A percentile compares a stretch with the other conserved stretches of the same genome.
These are phyloP conservation scores for Trichoderma atroviride DNA, from an alignment of 2,329 filamentous ascomycete species.

Conservation along the genomic window DNA sequence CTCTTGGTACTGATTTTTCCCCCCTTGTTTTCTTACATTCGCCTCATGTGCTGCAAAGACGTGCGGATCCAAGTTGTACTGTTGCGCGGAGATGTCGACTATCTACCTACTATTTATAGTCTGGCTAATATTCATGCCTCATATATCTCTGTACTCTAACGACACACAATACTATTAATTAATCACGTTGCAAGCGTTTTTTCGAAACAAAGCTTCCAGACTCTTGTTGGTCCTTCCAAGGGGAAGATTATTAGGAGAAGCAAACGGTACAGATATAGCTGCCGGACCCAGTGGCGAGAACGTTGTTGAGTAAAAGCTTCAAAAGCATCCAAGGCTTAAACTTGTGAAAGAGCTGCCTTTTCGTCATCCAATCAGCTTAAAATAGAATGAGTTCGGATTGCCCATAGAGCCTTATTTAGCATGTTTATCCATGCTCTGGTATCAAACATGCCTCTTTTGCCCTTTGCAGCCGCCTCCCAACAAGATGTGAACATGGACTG, in stretches of 20 bases:
- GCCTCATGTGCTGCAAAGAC: background rate
- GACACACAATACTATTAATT: background rate
- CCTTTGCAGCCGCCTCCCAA: too few species aligned
- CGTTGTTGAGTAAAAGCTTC: background rate
- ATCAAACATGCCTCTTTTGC: too few species aligned
- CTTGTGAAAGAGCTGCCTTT: background rate
- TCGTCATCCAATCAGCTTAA: background rate
- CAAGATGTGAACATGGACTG: too few species aligned
- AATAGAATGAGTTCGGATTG: background rate
- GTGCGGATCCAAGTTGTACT: background rate
- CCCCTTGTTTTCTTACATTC: background rate
- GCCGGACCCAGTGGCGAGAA: background rate
- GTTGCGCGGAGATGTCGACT: conserved; percentile 3
- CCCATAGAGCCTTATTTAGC: too few species aligned
- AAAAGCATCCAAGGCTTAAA: background rate
- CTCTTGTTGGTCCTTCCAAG: background rate
- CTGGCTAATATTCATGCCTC: background rate
- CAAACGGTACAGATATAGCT: background rate
- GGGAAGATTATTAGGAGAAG: background rate
- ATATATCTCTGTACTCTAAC: background rate
- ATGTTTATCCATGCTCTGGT: too few species aligned
- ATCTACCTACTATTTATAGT: background rate
- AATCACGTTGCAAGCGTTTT: background rate
- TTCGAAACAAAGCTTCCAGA: background rate
- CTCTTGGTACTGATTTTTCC: background rate